Base-by-base conservation (phyloP, 169 alveolate species). In the Cyclospora cayetanensis region DNA sequence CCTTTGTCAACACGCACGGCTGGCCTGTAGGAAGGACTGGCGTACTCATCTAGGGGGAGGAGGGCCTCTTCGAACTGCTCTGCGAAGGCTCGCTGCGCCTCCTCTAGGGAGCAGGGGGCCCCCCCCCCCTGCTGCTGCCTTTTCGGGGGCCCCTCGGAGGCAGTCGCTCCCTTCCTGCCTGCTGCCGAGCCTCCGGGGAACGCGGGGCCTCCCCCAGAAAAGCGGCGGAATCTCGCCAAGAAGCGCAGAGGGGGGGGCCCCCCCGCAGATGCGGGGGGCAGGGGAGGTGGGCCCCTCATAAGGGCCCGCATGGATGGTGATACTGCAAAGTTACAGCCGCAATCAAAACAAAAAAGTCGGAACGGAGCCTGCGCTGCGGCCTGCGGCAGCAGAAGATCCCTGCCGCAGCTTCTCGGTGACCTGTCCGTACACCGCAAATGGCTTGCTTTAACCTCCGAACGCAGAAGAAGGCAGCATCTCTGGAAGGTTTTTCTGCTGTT, bases 61-160 rank as follows among this genome's bases (percentile, higher is more conserved):
- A 34, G 63, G n/a, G n/a, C 90, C 90, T 82, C 90, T 1, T 55
- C 66, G 39, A 82, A 82, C 63, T 12, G 12, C 63, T 37, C 63
- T 22, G 41, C 55, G 35, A 82, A 82, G 46, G 46, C 53, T 37
- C 35, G 86, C 27, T 76, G 86, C 55, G 31, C 53, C 65, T 37
- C 86, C 65, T 76, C 86, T n/a, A 76, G 63, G 86, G 37, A 41
- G n/a, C 74, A 60, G 3, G n/a, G 31, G 74, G 35, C 37, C 74
- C 37, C 74, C 31, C 74, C 18, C 12, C 25, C 39, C n/a, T n/a
- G n/a, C n/a, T n/a, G n/a, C n/a, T n/a, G n/a, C n/a, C n/a, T 46
- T 22, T 46, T 25, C 27, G 74, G 9, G 31, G 74, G 35, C 37
- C 74, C 37, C 74, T 60, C 31, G 27, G 37, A 25, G 74, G 35